Base-by-base conservation (phyloP, 371 early-diverging fungal species). In the Rhizopus sp. region DNA sequence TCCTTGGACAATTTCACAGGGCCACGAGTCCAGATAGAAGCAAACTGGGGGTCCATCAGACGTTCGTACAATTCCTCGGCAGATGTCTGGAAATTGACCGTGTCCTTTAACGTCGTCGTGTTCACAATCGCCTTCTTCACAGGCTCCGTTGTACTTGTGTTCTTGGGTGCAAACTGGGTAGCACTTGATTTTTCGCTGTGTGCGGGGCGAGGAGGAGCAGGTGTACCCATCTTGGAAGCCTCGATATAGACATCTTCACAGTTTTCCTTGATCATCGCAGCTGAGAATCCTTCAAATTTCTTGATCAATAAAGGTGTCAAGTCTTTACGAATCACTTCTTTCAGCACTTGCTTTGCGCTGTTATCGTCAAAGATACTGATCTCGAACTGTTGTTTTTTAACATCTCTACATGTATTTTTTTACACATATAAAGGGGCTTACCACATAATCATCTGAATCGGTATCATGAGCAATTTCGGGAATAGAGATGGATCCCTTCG, bases 391-490 rank as follows among this genome's bases (percentile, higher is more conserved):
- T 23, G 23, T 23, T 23, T 23, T 23, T 23, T 23, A 23, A 23
- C 23, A 23, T 23, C 23, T 23, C 23, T 15, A 17, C 7, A 35
- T 31, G 38, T 29, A 48, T 4, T 13, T 12, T 15, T 29, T 33
- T 41, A 12, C 8, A 31, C 16, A 23, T 23, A 23, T 23, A 23
- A 23, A 23, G 23, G 23, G 2, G 23, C 48, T 55, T 52, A 90
- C 89, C 69, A 89, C 92, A 67, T 94, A 83, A 53, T 94, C 93
- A 48, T 89, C 88, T 1, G 59, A 33, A 4, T 88, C 88, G 7
- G 93, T 90, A 66, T 94, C 96, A 63, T 96, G 94, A 53, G 93
- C 92, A 41, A 93, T 88, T 70, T 97, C 98, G 16, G 96, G 96
- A 44, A 97, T 82, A 15, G 76, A 70, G 65, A 96, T 88, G 55